phyloP scores from a whole-genome alignment of 805 yeast species.

The Martiniozyma abietophila region DNA sequence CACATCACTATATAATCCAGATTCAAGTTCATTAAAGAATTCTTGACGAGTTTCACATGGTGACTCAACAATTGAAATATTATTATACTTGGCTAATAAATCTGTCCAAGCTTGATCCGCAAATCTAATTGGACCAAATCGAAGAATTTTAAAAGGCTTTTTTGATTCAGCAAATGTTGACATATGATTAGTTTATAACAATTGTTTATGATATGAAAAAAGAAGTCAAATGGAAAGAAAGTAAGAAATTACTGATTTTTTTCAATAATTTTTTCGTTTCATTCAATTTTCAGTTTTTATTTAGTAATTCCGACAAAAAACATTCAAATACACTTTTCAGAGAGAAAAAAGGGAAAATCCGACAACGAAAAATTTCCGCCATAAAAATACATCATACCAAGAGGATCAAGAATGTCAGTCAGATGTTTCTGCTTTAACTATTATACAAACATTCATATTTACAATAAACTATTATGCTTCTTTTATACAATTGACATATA shows the following conservation, averaged over 20 bases:
- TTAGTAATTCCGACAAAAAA: no score
- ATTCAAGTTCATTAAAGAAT: constrained; percentile 30
- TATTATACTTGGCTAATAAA: constrained; percentile 16
- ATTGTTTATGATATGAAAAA: not conserved
- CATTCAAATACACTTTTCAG: no score
- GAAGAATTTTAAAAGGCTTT: constrained; percentile 49
- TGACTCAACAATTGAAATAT: constrained; percentile 38
- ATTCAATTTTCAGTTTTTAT: no score
- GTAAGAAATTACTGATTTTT: not conserved
- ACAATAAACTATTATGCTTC: no score
- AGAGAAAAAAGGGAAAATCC: not conserved
- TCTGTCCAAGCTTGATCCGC: constrained; percentile 58
- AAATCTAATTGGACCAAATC: constrained; percentile 51
- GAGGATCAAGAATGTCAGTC: no score
- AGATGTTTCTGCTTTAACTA: no score
- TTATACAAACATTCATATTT: no score
- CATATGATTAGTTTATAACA: constrained; percentile 9
- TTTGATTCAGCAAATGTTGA: constrained; percentile 13
- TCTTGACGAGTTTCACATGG: constrained; percentile 32
- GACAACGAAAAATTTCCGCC: no score
- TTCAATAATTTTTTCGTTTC: no score
- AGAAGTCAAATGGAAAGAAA: not conserved
- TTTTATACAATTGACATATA: no score
- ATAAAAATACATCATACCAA: no score
- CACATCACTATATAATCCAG: constrained; percentile 29